Base-by-base conservation (phyloP, 345 rosid genomes). In the Syzygium grande region DNA sequence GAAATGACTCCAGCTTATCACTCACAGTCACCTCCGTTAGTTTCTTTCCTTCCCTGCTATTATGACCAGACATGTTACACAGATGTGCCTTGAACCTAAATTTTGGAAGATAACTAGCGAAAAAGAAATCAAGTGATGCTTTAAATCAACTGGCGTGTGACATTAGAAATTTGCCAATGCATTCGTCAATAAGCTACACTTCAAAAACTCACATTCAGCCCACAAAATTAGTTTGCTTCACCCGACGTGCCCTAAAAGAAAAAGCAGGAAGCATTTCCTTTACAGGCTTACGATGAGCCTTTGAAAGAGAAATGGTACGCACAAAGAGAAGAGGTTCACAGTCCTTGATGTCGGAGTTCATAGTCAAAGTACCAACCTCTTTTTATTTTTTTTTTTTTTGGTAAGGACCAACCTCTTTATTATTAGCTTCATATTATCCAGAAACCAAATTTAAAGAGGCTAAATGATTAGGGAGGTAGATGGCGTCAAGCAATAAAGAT, bases 1-100 rank as follows among this genome's bases (percentile, higher is more conserved):
- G 93, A 80, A 96, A 95, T 87, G 93, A 89, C 92, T 96, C 98
- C 89, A 97, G 92, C 91, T 93, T 93, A 90, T 95, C 96, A 87
- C 98, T 96, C 89, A 89, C 97, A 88, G 94, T 90, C 91, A 96
- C 91, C 92, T 95, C 97, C 15, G 96, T 95, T 86, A 95, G 93
- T 92, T 96, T 94, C 88, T 86, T 79, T 80, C 92, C 85, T 88
- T 88, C 93, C 91, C 99, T 97, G 94, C 87, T 84, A 89, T 85
- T 34, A 34, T 73, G 9, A 34, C 38, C 80, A 34, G 49, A 34
- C 4, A 6, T 73, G 13, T 34, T 34, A 73, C 34, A 46, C 49
- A 34, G 38, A 73, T 73, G 46, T 68, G 54, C 85, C 89, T 30
- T 77, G 55, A 41, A 59, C 46, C 12, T 68, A 68, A 68, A 68